Evolutionary conservation across 495 filamentous ascomycete species (phyloP), one percentile per base, ranked within the genome.

Genomic region (Darksidea phi): DNA sequence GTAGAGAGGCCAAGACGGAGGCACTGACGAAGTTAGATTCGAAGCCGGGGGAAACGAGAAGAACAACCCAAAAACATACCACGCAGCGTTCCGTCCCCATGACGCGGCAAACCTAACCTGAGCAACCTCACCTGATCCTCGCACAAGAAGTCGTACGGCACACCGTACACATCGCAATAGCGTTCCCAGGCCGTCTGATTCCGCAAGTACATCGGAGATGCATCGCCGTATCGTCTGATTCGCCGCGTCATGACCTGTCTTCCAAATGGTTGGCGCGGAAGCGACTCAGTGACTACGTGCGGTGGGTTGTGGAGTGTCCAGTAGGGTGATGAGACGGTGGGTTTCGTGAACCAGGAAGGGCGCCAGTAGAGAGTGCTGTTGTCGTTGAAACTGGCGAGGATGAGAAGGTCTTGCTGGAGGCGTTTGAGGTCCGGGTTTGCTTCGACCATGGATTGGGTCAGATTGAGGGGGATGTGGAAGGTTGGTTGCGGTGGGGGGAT

Each of bases 121-220:
- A 66, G 43, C 0, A 66, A 34, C 24, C 20, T 18, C 8, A 65
- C 36, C 23, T 60, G 49, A 12, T 54, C 43, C 25, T 51, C 51
- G 37, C 52, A 42, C 7, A 66, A 42, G 20, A 60, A 66, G 37
- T 66, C 45, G 15, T 50, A 18, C 12, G 63, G 63, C 11, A 66
- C 37, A 11, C 57, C 50, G n/a, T 60, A 52, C 43, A 57, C 18
- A 2, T 23, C 36, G 36, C 63, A 56, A 15, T 60, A 60, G 32
- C 37, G 34, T 11, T 49, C 24, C 63, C 56, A 66, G 24, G 48
- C 42, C 7, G 13, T 23, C 62, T 28, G 41, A 34, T 25, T 24
- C 57, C 55, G 60, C 41, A 65, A 55, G 32, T 48, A 55, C 7
- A 24, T 8, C n/a, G 62, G 50, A 8, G 38, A 36, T 21, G 48